Percentiles rank a stretch among this genome's conserved stretches.
Evolutionary conservation across 306 rosid genomes (phyloP).

Genomic region (Cyamopsis tetragonoloba): DNA sequence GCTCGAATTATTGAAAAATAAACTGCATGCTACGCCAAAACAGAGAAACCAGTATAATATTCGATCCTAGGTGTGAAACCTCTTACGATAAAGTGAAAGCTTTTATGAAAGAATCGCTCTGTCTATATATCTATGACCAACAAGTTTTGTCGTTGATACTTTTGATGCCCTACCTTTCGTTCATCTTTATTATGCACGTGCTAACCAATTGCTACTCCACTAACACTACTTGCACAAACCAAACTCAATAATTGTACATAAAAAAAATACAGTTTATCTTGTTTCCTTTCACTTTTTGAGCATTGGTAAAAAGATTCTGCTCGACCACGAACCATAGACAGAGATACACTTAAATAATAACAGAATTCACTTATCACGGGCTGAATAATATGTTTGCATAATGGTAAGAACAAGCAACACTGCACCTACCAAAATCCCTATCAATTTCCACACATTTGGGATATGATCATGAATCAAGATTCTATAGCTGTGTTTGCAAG

Average conservation of each 20-base stretch:
- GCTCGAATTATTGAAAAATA: not conserved
- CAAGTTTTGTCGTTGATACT: not conserved
- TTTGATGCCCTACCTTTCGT: not conserved
- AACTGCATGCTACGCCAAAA: not conserved
- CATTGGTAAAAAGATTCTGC: not conserved
- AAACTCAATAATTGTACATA: not conserved
- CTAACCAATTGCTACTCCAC: not conserved
- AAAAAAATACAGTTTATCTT: not conserved
- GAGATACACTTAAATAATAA: not conserved
- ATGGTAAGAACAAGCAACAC: constrained; percentile 26
- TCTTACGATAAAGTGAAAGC: not conserved
- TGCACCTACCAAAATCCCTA: constrained; percentile 24
- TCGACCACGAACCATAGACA: not conserved
- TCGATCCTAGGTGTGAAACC: not conserved
- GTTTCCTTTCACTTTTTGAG: not conserved
- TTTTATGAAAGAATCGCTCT: not conserved
- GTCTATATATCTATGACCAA: not conserved
- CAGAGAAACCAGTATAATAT: not conserved
- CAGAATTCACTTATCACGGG: not conserved
- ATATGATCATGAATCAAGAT: constrained; percentile 27
- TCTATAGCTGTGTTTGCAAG: constrained; percentile 22
- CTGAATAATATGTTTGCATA: constrained; percentile 29
- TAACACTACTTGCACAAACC: not conserved
- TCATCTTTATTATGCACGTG: not conserved
- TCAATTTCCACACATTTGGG: constrained; percentile 31